phyloP scores from a whole-genome alignment of 495 filamentous ascomycete species.

The Cercophora samala region DNA sequence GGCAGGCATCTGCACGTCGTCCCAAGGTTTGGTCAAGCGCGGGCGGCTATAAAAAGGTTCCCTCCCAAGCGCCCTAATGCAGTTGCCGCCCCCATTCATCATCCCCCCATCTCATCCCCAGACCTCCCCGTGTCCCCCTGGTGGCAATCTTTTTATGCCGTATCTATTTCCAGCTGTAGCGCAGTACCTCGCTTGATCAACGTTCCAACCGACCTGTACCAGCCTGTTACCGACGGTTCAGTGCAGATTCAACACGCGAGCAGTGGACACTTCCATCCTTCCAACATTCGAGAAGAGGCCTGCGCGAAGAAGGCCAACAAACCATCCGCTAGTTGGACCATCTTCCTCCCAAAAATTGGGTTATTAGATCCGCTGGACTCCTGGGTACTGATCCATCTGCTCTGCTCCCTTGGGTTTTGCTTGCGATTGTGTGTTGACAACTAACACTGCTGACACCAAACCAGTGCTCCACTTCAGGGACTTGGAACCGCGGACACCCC shows the following conservation, averaged over 20 bases:
- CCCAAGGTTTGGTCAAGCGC: conserved; percentile 1
- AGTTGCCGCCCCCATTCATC: conserved; percentile 4
- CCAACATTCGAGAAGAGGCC: not conserved
- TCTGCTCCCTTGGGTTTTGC: not conserved
- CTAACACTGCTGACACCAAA: not conserved
- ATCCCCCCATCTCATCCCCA: conserved; percentile 1
- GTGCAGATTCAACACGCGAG: not conserved
- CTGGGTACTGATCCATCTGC: conserved; percentile 1
- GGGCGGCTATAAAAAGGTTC: conserved; percentile 13
- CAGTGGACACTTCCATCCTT: not conserved
- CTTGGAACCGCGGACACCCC: not conserved
- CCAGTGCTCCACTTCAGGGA: not conserved
- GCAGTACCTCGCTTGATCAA: conserved; percentile 15
- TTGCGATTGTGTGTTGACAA: not conserved
- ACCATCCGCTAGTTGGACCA: not conserved
- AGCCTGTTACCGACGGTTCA: not conserved
- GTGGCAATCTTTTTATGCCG: conserved; percentile 17
- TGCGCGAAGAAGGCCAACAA: not conserved
- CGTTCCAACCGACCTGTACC: conserved; percentile 14
- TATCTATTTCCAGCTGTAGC: conserved; percentile 13
- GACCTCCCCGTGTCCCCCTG: not conserved
- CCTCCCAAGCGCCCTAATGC: conserved; percentile 11
- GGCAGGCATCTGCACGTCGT: conserved; percentile 8
- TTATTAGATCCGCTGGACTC: conserved; percentile 10
- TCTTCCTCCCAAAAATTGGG: not conserved